These are phyloP conservation scores for Xylaria cubensis DNA, from an alignment of 495 filamentous ascomycete genomes.

Conservation along the genomic window DNA sequence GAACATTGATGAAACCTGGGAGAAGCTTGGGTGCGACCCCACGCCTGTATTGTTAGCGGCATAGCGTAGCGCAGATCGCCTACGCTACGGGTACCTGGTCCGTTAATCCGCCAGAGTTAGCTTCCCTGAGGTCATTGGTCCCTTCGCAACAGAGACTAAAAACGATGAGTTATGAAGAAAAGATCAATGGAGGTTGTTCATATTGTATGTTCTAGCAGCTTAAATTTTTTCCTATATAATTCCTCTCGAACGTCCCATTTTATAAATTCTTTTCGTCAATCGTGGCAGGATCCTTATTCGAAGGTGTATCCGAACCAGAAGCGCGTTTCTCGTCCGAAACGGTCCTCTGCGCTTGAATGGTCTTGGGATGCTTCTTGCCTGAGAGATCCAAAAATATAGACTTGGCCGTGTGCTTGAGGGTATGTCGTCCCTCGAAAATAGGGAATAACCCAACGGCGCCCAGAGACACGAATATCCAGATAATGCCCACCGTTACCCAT, in stretches of 20 bases:
- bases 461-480: constrained; percentile 83
- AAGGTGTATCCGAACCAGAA: constrained; percentile 22
- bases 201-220: background rate
- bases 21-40: background rate
- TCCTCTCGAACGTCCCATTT: background rate
- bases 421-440: constrained; percentile 78
- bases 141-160: background rate
- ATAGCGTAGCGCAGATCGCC: background rate
- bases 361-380: constrained; percentile 60
- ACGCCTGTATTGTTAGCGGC: background rate
- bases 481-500: constrained; percentile 84
- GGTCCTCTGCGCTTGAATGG: constrained; percentile 42
- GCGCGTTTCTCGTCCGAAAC: constrained; percentile 32
- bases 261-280: constrained; percentile 7
- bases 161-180: background rate
- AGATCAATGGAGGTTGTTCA: too few species aligned
- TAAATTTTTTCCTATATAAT: background rate
- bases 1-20: constrained; percentile 1
- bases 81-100: constrained; percentile 10
- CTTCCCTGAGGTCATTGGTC: background rate
- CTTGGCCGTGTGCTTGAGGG: constrained; percentile 67
- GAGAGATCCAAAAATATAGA: constrained; percentile 72
- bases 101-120: constrained; percentile 12
- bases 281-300: constrained; percentile 18
- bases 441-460: constrained; percentile 82